These are phyloP conservation scores for Gleditsia sinensis DNA, from an alignment of 306 rosid genomes.

Conservation along the genomic window DNA sequence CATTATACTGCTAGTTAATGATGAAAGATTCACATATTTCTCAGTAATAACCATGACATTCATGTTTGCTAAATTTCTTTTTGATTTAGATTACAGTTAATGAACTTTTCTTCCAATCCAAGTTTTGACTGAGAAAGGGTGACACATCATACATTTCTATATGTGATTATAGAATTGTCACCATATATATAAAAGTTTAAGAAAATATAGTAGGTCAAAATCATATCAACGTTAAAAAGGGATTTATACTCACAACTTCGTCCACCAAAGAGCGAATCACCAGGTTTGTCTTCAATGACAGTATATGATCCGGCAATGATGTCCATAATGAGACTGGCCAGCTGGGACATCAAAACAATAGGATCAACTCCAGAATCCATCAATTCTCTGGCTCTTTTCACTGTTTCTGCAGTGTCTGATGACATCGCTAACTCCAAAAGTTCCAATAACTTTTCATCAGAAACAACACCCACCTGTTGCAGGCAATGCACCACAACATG, in stretches of 20 bases:
- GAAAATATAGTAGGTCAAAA: slow-evolving; percentile 28
- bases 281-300: slow-evolving; percentile 57
- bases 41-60: not conserved
- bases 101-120: slow-evolving; percentile 13
- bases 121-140: slow-evolving; percentile 29
- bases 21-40: not conserved
- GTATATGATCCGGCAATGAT: slow-evolving; percentile 94
- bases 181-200: slow-evolving; percentile 20
- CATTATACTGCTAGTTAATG: not conserved
- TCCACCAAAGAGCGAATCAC: slow-evolving; percentile 62
- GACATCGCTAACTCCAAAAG: slow-evolving; percentile 99
- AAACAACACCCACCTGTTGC: slow-evolving; percentile 92
- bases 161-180: slow-evolving; percentile 1
- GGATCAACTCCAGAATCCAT: slow-evolving; percentile 99
- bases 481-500: slow-evolving; percentile 38
- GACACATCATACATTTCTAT: not conserved
- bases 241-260: slow-evolving; percentile 71
- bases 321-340: slow-evolving; percentile 97
- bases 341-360: slow-evolving; percentile 94
- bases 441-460: slow-evolving; percentile 91
- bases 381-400: slow-evolving; percentile 92
- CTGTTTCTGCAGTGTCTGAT: slow-evolving; percentile 96
- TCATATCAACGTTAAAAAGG: slow-evolving; percentile 24
- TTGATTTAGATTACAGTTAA: slow-evolving; percentile 21
- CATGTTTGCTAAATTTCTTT: slow-evolving; percentile 12